Evolutionary conservation across 164 flowering plant genomes (phyloP).

Genomic region (Warburgia ugandensis): DNA sequence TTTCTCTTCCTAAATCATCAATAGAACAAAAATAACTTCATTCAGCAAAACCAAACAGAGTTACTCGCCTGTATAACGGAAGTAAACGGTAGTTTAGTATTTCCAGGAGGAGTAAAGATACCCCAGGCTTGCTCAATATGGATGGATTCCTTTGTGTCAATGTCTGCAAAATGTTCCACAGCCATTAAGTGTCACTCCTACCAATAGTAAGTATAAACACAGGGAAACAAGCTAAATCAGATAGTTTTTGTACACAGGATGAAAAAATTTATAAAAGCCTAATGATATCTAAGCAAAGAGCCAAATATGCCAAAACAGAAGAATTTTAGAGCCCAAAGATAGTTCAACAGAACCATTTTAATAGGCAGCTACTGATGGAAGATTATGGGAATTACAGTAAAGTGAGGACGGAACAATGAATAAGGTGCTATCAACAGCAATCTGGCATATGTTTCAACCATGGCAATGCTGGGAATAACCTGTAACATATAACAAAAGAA

Average conservation of each 20-base stretch:
- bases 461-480: slow-evolving; percentile 89
- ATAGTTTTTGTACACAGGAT: too few species aligned
- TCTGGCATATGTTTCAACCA: slow-evolving; percentile 90
- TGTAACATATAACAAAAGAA: slow-evolving; percentile 26
- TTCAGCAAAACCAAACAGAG: not conserved
- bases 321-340: not conserved
- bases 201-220: too few species aligned
- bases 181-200: too few species aligned
- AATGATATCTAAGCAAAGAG: too few species aligned
- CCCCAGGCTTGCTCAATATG: slow-evolving; percentile 70
- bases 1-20: not conserved
- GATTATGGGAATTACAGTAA: slow-evolving; percentile 48
- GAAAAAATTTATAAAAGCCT: too few species aligned
- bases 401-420: slow-evolving; percentile 83
- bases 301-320: too few species aligned
- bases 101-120: slow-evolving; percentile 75
- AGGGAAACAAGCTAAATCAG: too few species aligned
- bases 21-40: not conserved
- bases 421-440: slow-evolving; percentile 84
- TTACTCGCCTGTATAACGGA: slow-evolving; percentile 81
- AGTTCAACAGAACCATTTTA: not conserved
- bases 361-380: not conserved
- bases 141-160: slow-evolving; percentile 67
- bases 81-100: slow-evolving; percentile 86
- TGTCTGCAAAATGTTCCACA: slow-evolving; percentile 45